Base-by-base conservation (phyloP, 163 green algal genomes). In the Chlamydomonas reinhardtii region DNA sequence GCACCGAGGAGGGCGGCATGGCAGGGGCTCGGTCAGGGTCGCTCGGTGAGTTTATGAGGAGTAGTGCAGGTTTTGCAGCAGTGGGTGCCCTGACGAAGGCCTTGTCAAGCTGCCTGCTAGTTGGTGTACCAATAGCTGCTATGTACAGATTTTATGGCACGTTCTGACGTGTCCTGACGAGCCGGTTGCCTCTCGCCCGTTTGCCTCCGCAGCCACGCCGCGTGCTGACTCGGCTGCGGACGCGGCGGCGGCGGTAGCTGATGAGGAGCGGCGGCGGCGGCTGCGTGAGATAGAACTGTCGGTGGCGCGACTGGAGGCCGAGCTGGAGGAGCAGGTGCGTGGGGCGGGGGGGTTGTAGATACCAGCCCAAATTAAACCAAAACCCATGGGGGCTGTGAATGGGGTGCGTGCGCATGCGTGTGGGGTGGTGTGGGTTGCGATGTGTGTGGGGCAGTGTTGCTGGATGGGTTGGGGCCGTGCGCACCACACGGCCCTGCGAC, bases 211-310 rank as follows among this genome's bases (percentile, higher is more conserved):
- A 8, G 34, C 64, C 5, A 31, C 52, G 16, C 34, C 62, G 14
- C 61, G 79, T 56, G 37, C 22, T 15, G 73, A 66, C 66, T 35
- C 86, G 15, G 72, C 83, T 19, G 76, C 69, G 1, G 72, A 85
- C 17, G 77, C 89, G 9, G 52, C 80, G 22, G 79, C 72, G 9
- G n/a, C 76, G 17, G 89, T 62, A 0, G 76, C 65, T 0, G 92
- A 95, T 48, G 94, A 95, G 85, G 91, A 93, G 78, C 88, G 94
- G 64, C 89, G 92, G 66, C 91, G 91, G 77, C 91, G 93, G 31
- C 77, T 95, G 74, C 86, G 93, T 0, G 86, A 95, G 89, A 91
- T 94, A 48, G 84, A 96, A 92, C 82, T 96, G 70, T 72, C 90
- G 73, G 84, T 95, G 71, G 89, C 94, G 56, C 73, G 90, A 62